Evolutionary conservation across 805 yeast genomes (phyloP), one percentile per base, ranked within the genome.

Genomic region (Brettanomyces naardenensis): DNA sequence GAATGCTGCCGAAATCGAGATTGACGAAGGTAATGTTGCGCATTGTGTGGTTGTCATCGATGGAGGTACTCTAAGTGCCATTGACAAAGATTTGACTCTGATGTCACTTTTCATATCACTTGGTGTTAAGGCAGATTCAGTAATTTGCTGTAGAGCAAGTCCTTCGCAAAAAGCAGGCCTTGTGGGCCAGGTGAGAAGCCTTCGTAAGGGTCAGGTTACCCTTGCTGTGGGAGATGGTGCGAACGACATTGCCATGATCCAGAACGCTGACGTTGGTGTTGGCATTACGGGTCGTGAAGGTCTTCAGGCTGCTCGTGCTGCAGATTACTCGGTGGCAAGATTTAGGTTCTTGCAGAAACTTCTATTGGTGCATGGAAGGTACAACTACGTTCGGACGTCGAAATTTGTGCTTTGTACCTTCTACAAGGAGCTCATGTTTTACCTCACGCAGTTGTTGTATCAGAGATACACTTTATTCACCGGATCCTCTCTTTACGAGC

Each of bases 171-270:
- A 92, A 62, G 96, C 97, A 1, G 66, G 73, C 21, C 79, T 92
- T 85, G 97, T 92, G 2, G 60, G 75, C 20, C 70, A 78, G 25
- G 87, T 94, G n/a, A 69, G 97, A 36, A 64, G 69, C n/a, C 63
- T 80, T 40, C 72, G 81, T 49, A 78, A 70, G 35, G 62, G 62
- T 2, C 71, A 84, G 29, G 96, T 92, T 5, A 87, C 97, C 0
- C 68, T 92, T 44, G 98, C 98, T 0, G 84, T 92, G 54, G 99
- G 99, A 6, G 99, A 92, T 62, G 99, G 99, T 46, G 99, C 99
- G 2, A 92, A 92, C 56, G 99, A 92, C 60, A 89, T 92, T 55
- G 97, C 99, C 1, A 92, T 92, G 99, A 92, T 92, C 44, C 97
- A 92, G 63, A 82, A 94, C 53, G 99, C 99, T 0, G 97, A 92